Percentiles rank a stretch among this genome's conserved stretches.
These are phyloP conservation scores for Acephala macrosclerotiorum DNA, from an alignment of 2,329 filamentous ascomycete species.

Conservation along the genomic window DNA sequence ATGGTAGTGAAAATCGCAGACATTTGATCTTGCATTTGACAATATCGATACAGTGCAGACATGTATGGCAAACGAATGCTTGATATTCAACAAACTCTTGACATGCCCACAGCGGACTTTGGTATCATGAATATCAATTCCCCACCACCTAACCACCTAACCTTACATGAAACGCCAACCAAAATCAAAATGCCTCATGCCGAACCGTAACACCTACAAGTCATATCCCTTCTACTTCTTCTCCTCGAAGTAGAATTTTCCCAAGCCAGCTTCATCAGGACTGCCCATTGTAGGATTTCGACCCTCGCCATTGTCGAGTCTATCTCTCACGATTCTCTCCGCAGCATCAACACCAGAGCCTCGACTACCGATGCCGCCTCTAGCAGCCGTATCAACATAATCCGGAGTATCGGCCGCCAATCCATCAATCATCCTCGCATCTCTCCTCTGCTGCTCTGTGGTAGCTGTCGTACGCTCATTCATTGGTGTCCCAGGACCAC, in stretches of 20 bases:
- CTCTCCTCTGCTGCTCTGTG: conserved; percentile 59
- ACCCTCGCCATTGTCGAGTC: conserved; percentile 59
- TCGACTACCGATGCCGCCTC: conserved; percentile 41
- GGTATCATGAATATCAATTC: conserved; percentile 12
- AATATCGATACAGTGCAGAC: not conserved
- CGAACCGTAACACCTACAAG: not conserved
- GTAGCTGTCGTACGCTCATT: conserved; percentile 32
- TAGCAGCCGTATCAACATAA: conserved; percentile 64
- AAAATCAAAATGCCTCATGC: not conserved
- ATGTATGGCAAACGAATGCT: not conserved
- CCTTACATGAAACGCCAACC: conserved; percentile 7
- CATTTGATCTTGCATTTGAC: not conserved
- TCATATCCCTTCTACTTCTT: conserved; percentile 41
- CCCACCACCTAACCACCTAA: not conserved
- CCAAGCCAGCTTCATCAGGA: conserved; percentile 55
- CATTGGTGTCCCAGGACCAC: conserved; percentile 33
- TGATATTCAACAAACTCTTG: conserved; percentile 10
- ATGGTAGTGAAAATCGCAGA: not conserved
- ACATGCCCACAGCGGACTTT: not conserved
- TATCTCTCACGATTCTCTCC: conserved; percentile 69
- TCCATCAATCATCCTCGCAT: conserved; percentile 73
- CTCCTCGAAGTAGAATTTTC: conserved; percentile 68
- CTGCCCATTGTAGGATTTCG: conserved; percentile 49
- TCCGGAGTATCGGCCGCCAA: conserved; percentile 63
- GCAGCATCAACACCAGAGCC: conserved; percentile 52